Evolutionary conservation across 208 protist species (phyloP).

Genomic region (Crithidia thermophila): DNA sequence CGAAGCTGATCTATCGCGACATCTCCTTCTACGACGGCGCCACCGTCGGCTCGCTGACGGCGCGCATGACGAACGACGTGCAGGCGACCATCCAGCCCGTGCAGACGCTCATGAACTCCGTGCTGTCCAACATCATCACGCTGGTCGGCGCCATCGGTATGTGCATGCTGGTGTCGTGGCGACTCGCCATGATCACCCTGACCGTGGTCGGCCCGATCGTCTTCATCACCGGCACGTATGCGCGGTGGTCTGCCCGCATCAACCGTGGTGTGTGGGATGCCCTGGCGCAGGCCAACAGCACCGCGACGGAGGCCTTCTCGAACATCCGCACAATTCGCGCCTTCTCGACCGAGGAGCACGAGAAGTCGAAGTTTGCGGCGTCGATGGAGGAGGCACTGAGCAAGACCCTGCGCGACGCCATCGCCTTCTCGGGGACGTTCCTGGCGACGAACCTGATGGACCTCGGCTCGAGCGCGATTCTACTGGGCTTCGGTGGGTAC

Average conservation of each 20-base stretch:
- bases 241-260: conserved; percentile 45
- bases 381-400: conserved; percentile 50
- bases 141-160: conserved; percentile 46
- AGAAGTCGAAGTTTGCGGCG: conserved; percentile 38
- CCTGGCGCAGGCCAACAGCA: conserved; percentile 56
- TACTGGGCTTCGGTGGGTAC: conserved; percentile 56
- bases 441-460: conserved; percentile 45
- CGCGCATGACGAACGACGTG: conserved; percentile 71
- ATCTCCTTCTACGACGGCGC: conserved; percentile 57
- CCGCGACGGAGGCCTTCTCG: conserved; percentile 56
- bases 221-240: conserved; percentile 54
- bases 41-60: conserved; percentile 55
- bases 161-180: conserved; percentile 55
- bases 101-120: conserved; percentile 45
- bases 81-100: conserved; percentile 55
- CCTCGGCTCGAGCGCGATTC: conserved; percentile 36
- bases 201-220: conserved; percentile 56
- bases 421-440: conserved; percentile 41
- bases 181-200: conserved; percentile 56
- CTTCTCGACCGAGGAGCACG: conserved; percentile 57
- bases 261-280: conserved; percentile 57
- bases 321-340: conserved; percentile 69
- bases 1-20: conserved; percentile 52
- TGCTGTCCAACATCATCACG: conserved; percentile 49
- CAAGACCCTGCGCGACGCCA: conserved; percentile 42